Base-by-base conservation (phyloP, 345 rosid species). In the Gossypium sturtianum region DNA sequence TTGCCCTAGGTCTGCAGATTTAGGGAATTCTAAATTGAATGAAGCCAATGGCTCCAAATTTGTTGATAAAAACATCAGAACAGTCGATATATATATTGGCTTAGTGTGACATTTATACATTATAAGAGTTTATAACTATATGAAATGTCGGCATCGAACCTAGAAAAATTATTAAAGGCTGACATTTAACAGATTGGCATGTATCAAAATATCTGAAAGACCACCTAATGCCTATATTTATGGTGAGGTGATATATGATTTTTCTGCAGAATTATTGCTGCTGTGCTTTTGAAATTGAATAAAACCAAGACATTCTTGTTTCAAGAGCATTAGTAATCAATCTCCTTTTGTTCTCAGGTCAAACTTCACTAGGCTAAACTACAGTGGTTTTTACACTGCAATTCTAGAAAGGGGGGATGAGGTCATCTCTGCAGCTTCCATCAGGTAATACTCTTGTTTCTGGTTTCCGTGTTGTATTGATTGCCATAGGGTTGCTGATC, bases 381-480 rank as follows among this genome's bases (percentile, higher is more conserved):
- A 84, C 72, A 76, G 87, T 83, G 88, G 86, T 71, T 94, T 94
- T 84, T 80, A 84, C 49, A 91, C 95, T 19, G 89, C 88, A 54
- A 84, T 91, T 85, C 81, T 94, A 72, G 98, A 92, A 83, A 89
- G 80, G 80, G 97, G 88, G 65, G 98, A 94, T 81, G 98, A 94
- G 85, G 81, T 90, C 20, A 78, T 89, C 58, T 81, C 86, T 79
- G 98, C 87, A 78, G 98, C 98, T 74, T 89, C 98, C 74, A 89
- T 94, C 76, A 88, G 98, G 98, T 92, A 82, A 44, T 12, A 66
- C n/a, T 66, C 25, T 59, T 25, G 38, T 59, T 56, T 58, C 49
- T 23, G 12, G 53, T 66, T 66, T 34, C 6, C 38, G 13, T 20
- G n/a, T 43, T n/a, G 8, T 20, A 44, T n/a, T 58, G 56, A 3